These are phyloP conservation scores for Cyclotella sp. DNA, from an alignment of 108 stramenopile species.

Conservation along the genomic window DNA sequence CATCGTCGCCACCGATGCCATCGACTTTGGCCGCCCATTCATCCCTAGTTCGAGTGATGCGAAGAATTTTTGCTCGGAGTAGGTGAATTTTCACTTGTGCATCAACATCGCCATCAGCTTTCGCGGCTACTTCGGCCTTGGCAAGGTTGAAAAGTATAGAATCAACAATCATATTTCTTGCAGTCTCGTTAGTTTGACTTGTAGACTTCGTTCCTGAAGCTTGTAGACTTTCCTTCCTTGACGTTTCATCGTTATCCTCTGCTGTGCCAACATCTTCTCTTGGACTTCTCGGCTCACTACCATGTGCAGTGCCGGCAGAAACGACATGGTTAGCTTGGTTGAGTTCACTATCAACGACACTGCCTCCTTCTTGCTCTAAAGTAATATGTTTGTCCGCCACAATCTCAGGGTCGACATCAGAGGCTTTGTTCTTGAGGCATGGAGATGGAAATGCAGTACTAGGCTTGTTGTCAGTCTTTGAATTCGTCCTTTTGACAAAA, in stretches of 20 bases:
- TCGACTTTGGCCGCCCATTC: slow-evolving; percentile 1
- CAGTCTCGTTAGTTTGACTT: neutral
- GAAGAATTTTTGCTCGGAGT: slow-evolving; percentile 4
- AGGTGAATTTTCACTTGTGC: slow-evolving; percentile 17
- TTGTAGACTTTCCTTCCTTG: too few relatives aligned
- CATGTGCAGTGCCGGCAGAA: too few relatives aligned
- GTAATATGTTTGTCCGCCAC: too few relatives aligned
- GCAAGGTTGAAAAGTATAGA: slow-evolving; percentile 1
- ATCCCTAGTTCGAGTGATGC: neutral
- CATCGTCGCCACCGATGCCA: neutral
- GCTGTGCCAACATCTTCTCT: too few relatives aligned
- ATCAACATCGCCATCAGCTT: slow-evolving; percentile 1
- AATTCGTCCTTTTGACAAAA: neutral
- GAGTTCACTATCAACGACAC: too few relatives aligned
- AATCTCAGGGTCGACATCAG: too few relatives aligned
- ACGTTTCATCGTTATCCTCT: too few relatives aligned
- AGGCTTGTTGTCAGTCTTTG: neutral
- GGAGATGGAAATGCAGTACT: neutral
- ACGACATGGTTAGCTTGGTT: too few relatives aligned
- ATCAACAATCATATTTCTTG: neutral
- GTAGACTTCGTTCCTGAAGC: too few relatives aligned
- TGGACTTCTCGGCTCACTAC: too few relatives aligned
- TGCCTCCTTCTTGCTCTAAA: too few relatives aligned
- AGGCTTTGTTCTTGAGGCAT: too few relatives aligned
- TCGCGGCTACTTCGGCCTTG: slow-evolving; percentile 18